A percentile compares a stretch with the other conserved stretches of the same genome.
Evolutionary conservation across 805 yeast genomes (phyloP).

Genomic region (Candida insectalens): DNA sequence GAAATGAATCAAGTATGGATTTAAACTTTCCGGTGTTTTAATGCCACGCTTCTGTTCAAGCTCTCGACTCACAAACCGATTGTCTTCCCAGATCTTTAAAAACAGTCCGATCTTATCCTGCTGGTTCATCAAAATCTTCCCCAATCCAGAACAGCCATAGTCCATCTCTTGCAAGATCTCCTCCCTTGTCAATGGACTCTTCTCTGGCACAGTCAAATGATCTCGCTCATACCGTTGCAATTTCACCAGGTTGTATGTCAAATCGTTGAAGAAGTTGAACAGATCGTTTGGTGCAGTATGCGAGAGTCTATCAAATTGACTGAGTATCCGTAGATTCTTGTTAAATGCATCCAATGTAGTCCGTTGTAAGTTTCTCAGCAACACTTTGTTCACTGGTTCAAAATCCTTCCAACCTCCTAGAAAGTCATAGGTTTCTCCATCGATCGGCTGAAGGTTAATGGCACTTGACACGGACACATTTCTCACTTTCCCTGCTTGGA

Average conservation of each 20-base stretch:
- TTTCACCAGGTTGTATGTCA: slow-evolving; percentile 17
- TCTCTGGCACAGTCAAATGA: not conserved
- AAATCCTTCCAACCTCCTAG: slow-evolving; percentile 15
- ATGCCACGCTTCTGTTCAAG: slow-evolving; percentile 9
- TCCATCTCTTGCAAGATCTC: slow-evolving; percentile 8
- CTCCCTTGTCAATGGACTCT: slow-evolving; percentile 3
- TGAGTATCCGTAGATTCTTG: slow-evolving; percentile 22
- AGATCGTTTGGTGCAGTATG: slow-evolving; percentile 21
- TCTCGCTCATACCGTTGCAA: slow-evolving; percentile 8
- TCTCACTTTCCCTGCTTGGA: slow-evolving; percentile 15
- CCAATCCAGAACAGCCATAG: slow-evolving; percentile 18
- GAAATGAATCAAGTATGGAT: slow-evolving; percentile 23
- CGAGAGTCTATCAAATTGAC: slow-evolving; percentile 24
- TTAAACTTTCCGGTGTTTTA: slow-evolving; percentile 9
- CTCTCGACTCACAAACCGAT: slow-evolving; percentile 16
- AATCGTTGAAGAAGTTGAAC: slow-evolving; percentile 21
- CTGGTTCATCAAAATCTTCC: slow-evolving; percentile 18
- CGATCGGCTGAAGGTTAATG: slow-evolving; percentile 17
- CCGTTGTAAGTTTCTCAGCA: slow-evolving; percentile 19
- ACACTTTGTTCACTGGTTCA: slow-evolving; percentile 17
- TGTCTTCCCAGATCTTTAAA: slow-evolving; percentile 24
- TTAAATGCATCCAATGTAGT: slow-evolving; percentile 24
- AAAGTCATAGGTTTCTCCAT: slow-evolving; percentile 15
- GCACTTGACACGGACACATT: slow-evolving; percentile 25
- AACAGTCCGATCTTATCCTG: slow-evolving; percentile 23